Conservation (phyloP, 2,329 filamentous ascomycete species). For the Dactylellina haptotyla region DNA sequence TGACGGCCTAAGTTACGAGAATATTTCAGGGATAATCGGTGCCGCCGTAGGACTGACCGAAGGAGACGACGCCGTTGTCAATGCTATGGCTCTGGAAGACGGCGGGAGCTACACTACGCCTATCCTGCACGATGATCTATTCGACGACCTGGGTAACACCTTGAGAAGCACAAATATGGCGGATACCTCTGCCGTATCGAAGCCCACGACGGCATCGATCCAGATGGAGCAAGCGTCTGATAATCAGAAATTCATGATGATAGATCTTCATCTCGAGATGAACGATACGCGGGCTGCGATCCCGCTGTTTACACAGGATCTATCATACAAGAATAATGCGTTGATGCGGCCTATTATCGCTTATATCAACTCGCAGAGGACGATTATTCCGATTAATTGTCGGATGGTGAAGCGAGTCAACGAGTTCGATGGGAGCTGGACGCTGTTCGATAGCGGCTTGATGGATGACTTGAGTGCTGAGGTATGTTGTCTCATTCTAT, state of each 20-base stretch:
- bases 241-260: slow-evolving; percentile 69
- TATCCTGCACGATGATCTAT: slow-evolving; percentile 17
- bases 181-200: background rate
- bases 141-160: slow-evolving; percentile 11
- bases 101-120: slow-evolving; percentile 20
- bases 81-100: slow-evolving; percentile 7
- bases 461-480: slow-evolving; percentile 94
- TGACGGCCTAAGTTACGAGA: slow-evolving; percentile 34
- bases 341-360: slow-evolving; percentile 95
- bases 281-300: slow-evolving; percentile 94
- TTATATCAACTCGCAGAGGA: slow-evolving; percentile 94
- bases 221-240: slow-evolving; percentile 17
- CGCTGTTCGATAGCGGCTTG: slow-evolving; percentile 88
- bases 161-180: background rate
- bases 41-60: slow-evolving; percentile 41
- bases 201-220: slow-evolving; percentile 3
- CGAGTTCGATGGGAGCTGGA: slow-evolving; percentile 97
- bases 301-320: slow-evolving; percentile 87
- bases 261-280: slow-evolving; percentile 93
- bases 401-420: slow-evolving; percentile 87
- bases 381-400: slow-evolving; percentile 94
- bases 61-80: background rate
- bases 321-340: slow-evolving; percentile 96
- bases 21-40: slow-evolving; percentile 37
- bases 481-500: slow-evolving; percentile 61